Evolutionary conservation across 164 flowering plant genomes (phyloP), one percentile per base, ranked within the genome.

Genomic region (Vitis riparia): DNA sequence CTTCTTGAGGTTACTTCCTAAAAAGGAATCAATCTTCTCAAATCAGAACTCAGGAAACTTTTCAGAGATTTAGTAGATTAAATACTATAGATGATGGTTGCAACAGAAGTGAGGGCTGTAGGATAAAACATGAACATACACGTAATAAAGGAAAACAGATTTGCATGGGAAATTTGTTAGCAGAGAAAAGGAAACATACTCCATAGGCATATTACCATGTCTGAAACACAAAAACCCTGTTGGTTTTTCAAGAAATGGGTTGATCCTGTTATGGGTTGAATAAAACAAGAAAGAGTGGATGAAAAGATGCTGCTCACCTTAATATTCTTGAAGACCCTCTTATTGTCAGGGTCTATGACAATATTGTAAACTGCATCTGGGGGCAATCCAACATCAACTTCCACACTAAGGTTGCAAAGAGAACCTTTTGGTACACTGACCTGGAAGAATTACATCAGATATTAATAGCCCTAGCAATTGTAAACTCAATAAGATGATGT

Each of bases 311-410:
- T 44, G 65, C 60, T 76, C 71, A 91, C 99, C 94, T 93, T 86
- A 61, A 95, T 93, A 76, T 95, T 95, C 82, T 93, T 93, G 86
- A 95, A 95, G 64, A 93, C 97, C 71, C 94, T 88, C 74, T 73
- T 90, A 63, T 90, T 95, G 69, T 93, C 97, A 72, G 99, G 97
- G 75, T 95, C 97, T 13, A 72, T 93, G 37, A 93, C 92, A 68
- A 95, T 95, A 71, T 93, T 79, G 71, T 85, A 95, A 4, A 93
- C 84, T 32, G 98, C 95, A 87, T 95, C 99, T 14, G 99, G 99
- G 32, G 99, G 99, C 82, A 95, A 83, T 15, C 99, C 98, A 68
- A 90, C 85, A 79, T 89, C 73, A 62, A 91, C 84, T 71, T 82
- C 76, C 65, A 84, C 88, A 68, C 66, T 82, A 66, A 95, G 97